Evolutionary conservation across 2,329 filamentous ascomycete species (phyloP).

Genomic region (Xylogone sp.): DNA sequence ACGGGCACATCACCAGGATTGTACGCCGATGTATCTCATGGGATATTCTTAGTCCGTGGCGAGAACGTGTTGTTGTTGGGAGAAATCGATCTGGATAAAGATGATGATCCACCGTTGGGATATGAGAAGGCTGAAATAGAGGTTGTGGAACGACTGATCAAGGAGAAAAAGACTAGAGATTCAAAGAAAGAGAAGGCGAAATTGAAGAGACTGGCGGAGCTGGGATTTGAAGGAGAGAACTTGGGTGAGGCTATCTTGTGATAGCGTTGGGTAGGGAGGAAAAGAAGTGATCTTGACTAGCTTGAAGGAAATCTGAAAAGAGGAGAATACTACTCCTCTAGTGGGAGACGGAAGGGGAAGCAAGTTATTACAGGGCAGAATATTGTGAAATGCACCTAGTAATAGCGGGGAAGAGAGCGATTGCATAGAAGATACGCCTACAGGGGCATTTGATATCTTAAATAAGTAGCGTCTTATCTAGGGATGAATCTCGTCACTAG

Average conservation of each 20-base stretch:
- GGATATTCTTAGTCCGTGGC: slow-evolving; percentile 87
- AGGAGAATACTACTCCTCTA: no score
- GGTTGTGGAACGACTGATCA: slow-evolving; percentile 68
- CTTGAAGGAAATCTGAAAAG: background rate
- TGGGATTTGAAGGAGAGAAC: slow-evolving; percentile 88
- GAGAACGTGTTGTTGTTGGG: slow-evolving; percentile 96
- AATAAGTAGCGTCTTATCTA: background rate
- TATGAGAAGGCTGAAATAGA: slow-evolving; percentile 64
- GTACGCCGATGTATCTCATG: slow-evolving; percentile 81
- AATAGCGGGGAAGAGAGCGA: slow-evolving; percentile 11
- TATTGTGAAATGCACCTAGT: slow-evolving; percentile 48
- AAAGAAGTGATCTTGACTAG: no score
- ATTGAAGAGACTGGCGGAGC: slow-evolving; percentile 64
- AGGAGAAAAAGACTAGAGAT: slow-evolving; percentile 64
- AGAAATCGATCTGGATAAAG: slow-evolving; percentile 94
- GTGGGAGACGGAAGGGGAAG: no score
- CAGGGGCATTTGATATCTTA: background rate
- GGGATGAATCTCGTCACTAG: background rate
- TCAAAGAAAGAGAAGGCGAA: slow-evolving; percentile 71
- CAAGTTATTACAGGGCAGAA: slow-evolving; percentile 34
- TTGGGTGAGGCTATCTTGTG: slow-evolving; percentile 61
- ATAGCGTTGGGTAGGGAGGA: no score
- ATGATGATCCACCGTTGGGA: slow-evolving; percentile 76
- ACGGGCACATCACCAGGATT: slow-evolving; percentile 48
- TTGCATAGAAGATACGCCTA: background rate